Evolutionary conservation across 495 filamentous ascomycete genomes (phyloP).

Genomic region (Opeltia flavorubescens): DNA sequence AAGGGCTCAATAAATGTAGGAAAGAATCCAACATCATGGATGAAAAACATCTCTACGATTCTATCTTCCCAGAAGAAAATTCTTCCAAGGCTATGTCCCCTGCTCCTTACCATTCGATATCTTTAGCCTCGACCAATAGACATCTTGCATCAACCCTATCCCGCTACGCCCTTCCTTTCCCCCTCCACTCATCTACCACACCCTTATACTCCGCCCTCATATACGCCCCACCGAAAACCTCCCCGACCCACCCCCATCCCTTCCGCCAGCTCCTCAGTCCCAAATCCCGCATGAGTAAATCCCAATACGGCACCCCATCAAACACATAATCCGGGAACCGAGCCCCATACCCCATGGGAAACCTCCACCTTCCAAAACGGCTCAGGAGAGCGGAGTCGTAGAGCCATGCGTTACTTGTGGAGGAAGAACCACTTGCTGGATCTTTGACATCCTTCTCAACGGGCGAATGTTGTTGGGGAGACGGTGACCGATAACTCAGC

Average conservation of each 20-base stretch:
- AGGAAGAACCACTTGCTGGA: neutral
- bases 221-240: constrained; percentile 32
- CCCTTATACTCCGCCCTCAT: constrained; percentile 45
- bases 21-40: too few relatives aligned
- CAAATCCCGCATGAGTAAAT: constrained; percentile 53
- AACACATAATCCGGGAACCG: constrained; percentile 61
- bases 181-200: constrained; percentile 41
- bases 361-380: constrained; percentile 56
- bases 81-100: too few relatives aligned
- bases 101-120: too few relatives aligned
- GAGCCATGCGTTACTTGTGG: constrained; percentile 1
- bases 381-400: constrained; percentile 50
- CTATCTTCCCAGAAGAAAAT: too few relatives aligned
- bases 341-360: constrained; percentile 47
- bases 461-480: neutral
- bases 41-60: too few relatives aligned
- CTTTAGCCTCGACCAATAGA: too few relatives aligned
- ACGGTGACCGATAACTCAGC: neutral
- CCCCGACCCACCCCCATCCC: constrained; percentile 23
- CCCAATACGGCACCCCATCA: constrained; percentile 65
- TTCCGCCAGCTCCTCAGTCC: constrained; percentile 37
- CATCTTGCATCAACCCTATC: too few relatives aligned
- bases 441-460: neutral
- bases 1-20: too few relatives aligned
- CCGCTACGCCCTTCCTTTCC: too few relatives aligned